Evolutionary conservation across 2,329 filamentous ascomycete genomes (phyloP).

Genomic region (Pseudogymnoascus sp.): DNA sequence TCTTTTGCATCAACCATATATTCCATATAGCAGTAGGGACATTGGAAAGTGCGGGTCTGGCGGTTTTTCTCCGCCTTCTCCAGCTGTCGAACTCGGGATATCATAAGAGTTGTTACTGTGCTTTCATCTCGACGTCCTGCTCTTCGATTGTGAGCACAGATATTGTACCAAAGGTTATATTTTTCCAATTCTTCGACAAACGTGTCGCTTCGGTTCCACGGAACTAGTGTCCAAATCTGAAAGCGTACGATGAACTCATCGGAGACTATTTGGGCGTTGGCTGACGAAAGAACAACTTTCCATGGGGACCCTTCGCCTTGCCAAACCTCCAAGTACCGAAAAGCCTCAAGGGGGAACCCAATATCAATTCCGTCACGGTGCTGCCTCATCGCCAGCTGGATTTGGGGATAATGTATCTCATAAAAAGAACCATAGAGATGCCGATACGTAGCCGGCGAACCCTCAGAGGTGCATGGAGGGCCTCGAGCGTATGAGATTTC

Average conservation of each 20-base stretch:
- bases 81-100: not conserved
- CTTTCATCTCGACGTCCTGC: too few relatives aligned
- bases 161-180: not conserved
- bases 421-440: slow-evolving; percentile 12
- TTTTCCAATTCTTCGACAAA: not conserved
- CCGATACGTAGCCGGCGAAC: not conserved
- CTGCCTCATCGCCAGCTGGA: slow-evolving; percentile 18
- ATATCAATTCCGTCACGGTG: slow-evolving; percentile 13
- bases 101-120: not conserved
- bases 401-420: slow-evolving; percentile 16
- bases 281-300: slow-evolving; percentile 3
- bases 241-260: slow-evolving; percentile 4
- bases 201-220: not conserved
- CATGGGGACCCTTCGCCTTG: slow-evolving; percentile 5
- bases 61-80: not conserved
- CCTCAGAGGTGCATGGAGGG: slow-evolving; percentile 5
- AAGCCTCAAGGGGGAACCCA: slow-evolving; percentile 16
- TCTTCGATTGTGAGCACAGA: not conserved
- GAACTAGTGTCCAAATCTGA: slow-evolving; percentile 9
- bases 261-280: slow-evolving; percentile 5
- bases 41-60: not conserved
- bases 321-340: slow-evolving; percentile 14
- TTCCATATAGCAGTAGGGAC: not conserved
- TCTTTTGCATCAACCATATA: not conserved
- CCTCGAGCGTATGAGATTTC: not conserved